Conservation (phyloP, 2,329 filamentous ascomycete genomes). For the Fusarium nygamai region DNA sequence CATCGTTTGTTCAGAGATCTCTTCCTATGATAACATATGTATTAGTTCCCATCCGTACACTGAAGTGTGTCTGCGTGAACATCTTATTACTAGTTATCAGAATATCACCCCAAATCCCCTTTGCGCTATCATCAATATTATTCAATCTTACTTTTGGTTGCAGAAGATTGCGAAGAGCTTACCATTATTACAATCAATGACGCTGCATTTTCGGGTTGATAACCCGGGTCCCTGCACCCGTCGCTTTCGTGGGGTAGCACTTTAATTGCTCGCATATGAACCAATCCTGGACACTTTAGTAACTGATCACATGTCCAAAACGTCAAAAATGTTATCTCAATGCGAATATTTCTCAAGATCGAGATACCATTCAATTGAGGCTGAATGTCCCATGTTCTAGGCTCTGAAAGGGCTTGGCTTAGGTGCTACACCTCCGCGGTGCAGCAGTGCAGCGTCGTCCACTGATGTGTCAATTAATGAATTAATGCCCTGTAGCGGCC, state of each 20-base stretch:
- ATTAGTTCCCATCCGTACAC: too few species aligned
- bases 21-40: too few species aligned
- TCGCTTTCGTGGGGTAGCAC: background rate
- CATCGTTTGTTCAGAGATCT: too few species aligned
- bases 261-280: background rate
- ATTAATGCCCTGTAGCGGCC: constrained; percentile 1
- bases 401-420: background rate
- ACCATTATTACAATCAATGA: background rate
- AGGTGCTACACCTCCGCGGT: constrained; percentile 14
- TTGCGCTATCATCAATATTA: background rate
- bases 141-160: background rate
- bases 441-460: background rate
- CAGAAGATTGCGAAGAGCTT: background rate
- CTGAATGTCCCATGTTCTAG: background rate
- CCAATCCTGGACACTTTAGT: background rate
- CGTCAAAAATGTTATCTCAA: background rate
- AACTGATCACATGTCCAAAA: background rate
- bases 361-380: background rate
- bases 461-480: constrained; percentile 29
- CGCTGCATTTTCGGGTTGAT: background rate
- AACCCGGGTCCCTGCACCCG: background rate
- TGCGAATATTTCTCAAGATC: background rate
- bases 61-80: background rate
- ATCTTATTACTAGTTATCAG: background rate
- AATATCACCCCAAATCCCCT: background rate